Evolutionary conservation across 129 eudicot species (phyloP), one percentile per base, ranked within the genome.

Genomic region (Artemisia tridentata): DNA sequence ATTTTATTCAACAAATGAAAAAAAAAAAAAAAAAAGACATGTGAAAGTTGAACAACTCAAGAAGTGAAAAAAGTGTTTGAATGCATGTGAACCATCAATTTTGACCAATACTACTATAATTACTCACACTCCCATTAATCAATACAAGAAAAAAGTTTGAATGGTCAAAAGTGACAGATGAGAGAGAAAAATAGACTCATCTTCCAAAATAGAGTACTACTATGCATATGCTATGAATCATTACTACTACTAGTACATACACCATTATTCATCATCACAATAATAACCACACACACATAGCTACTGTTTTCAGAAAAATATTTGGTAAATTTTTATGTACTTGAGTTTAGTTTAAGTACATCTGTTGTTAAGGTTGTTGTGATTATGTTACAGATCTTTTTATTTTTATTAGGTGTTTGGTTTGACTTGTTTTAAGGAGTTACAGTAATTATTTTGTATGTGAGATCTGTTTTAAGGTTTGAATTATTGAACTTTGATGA

Each of bases 61-160:
- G 29, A 48, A 5, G 47, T 50, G 4, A 31, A 25, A 74, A 74
- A 41, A 74, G 63, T 7, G 27, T 27, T 27, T 51, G 78, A 74
- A 74, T 63, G 78, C 72, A 74, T 64, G 78, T 74, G 79, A 71
- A 67, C 79, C 73, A 75, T 67, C 79, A 27, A 16, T 75, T 56
- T 75, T 75, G 79, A 75, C 79, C 73, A 57, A 45, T 74, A 65
- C 25, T 14, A 21, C 54, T 27, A 8, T 67, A 5, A 16, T 8
- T 48, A 43, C 16, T 47, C 45, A 7, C 11, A 1, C 45, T 31
- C 9, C 10, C 45, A 38, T 38, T 38, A 38, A 38, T 38, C 45
- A 38, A 38, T 29, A 29, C 34, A 29, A 61, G n/a, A n/a, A n/a
- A n/a, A n/a, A n/a, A 7, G 29, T 68, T 77, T 78, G 81, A 78